Evolutionary conservation across 192 early-diverging fungal species (phyloP).

Genomic region (Entomortierella beljakovae): DNA sequence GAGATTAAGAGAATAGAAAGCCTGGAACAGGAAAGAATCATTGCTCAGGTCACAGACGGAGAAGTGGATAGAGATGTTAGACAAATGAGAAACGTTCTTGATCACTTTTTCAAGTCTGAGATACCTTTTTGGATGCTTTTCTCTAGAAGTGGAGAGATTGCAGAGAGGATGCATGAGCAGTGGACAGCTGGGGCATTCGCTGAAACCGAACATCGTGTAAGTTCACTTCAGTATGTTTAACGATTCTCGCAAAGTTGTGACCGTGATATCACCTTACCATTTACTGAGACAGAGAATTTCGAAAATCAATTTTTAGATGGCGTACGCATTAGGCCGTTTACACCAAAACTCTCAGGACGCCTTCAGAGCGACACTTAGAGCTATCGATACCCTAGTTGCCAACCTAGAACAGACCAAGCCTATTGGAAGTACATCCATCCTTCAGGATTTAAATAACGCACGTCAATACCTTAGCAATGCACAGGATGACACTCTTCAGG

Average conservation of each 20-base stretch:
- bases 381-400: conserved; percentile 20
- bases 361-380: conserved; percentile 33
- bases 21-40: conserved; percentile 30
- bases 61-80: conserved; percentile 44
- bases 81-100: conserved; percentile 32
- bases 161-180: conserved; percentile 44
- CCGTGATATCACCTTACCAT: too few species aligned
- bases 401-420: conserved; percentile 26
- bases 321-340: conserved; percentile 39
- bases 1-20: conserved; percentile 45
- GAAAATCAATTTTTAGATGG: conserved; percentile 18
- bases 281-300: too few species aligned
- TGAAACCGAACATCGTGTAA: conserved; percentile 49
- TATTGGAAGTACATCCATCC: conserved; percentile 32
- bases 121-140: conserved; percentile 52
- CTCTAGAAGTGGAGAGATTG: conserved; percentile 45
- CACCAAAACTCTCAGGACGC: conserved; percentile 49
- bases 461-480: conserved; percentile 21
- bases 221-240: conserved; percentile 1
- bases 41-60: conserved; percentile 35
- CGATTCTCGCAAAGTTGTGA: neutral
- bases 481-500: conserved; percentile 27
- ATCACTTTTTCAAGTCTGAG: conserved; percentile 43
- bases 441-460: conserved; percentile 26
- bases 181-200: conserved; percentile 48